A percentile compares a stretch with the other conserved stretches of the same genome.
Evolutionary conservation across 139 green algal species (phyloP).

Genomic region (Chlorella sp.): DNA sequence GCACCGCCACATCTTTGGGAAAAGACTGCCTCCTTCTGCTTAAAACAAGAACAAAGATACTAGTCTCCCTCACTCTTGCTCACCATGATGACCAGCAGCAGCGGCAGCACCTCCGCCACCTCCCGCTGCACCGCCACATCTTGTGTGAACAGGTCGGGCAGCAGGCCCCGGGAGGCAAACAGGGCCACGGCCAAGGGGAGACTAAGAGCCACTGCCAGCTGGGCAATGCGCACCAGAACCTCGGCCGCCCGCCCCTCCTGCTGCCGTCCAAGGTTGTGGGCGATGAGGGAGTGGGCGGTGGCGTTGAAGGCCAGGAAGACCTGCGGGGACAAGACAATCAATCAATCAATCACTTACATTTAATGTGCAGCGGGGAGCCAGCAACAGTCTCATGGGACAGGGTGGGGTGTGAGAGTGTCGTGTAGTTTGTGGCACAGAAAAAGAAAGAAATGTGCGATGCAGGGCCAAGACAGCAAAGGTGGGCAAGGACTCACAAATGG

Average conservation of each 20-base stretch:
- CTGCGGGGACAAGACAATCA: neutral
- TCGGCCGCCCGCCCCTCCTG: slow-evolving; percentile 3
- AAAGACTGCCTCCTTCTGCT: neutral
- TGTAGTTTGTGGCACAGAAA: too few relatives aligned
- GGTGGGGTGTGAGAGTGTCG: too few relatives aligned
- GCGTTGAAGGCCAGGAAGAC: slow-evolving; percentile 47
- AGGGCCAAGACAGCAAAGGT: too few relatives aligned
- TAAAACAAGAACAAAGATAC: neutral
- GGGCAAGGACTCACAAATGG: too few relatives aligned
- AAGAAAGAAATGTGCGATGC: too few relatives aligned
- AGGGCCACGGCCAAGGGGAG: slow-evolving; percentile 25
- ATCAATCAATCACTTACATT: neutral
- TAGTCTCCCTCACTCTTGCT: neutral
- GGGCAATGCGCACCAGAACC: slow-evolving; percentile 36
- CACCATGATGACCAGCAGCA: slow-evolving; percentile 43
- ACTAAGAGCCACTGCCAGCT: slow-evolving; percentile 37
- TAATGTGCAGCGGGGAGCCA: too few relatives aligned
- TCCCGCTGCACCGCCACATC: slow-evolving; percentile 29
- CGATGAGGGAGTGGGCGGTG: slow-evolving; percentile 44
- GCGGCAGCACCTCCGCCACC: slow-evolving; percentile 35
- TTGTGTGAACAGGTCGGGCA: slow-evolving; percentile 49
- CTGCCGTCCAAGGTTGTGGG: slow-evolving; percentile 26
- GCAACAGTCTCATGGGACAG: too few relatives aligned
- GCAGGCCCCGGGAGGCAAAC: neutral
- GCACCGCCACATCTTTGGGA: too few relatives aligned